These are phyloP conservation scores for Teratosphaeria nubilosa DNA, from an alignment of 2,329 filamentous ascomycete genomes.

Conservation along the genomic window DNA sequence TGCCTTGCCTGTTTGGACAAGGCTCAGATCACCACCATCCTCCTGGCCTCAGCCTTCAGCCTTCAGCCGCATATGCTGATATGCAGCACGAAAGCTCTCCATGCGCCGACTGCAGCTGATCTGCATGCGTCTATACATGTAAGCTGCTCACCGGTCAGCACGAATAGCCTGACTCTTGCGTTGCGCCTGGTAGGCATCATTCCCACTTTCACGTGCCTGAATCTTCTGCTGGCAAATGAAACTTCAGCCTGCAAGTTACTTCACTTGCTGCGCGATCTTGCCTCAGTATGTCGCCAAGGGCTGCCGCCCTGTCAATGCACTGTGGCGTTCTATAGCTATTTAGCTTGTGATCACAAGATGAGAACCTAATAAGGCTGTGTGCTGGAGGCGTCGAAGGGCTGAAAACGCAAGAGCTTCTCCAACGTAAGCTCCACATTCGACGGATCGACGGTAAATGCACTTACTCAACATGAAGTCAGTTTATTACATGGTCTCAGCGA, in stretches of 20 bases:
- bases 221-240: neutral
- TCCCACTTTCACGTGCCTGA: neutral
- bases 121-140: neutral
- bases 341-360: neutral
- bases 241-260: neutral
- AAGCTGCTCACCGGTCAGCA: neutral
- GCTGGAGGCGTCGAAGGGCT: neutral
- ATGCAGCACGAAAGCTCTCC: neutral
- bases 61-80: neutral
- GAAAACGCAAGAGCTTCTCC: neutral
- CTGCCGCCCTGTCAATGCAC: neutral
- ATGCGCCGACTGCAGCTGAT: neutral
- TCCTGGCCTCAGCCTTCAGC: neutral
- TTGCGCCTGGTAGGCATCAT: neutral
- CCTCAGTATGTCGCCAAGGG: neutral
- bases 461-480: slow-evolving; percentile 1
- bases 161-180: neutral
- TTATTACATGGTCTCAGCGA: neutral
- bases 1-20: neutral
- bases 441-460: neutral
- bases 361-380: neutral
- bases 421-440: neutral
- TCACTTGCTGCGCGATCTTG: neutral
- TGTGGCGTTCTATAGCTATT: neutral
- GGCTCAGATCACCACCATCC: neutral